These are phyloP conservation scores for Oehlia diaphana DNA, from an alignment of 192 early-diverging fungal species.

Conservation along the genomic window DNA sequence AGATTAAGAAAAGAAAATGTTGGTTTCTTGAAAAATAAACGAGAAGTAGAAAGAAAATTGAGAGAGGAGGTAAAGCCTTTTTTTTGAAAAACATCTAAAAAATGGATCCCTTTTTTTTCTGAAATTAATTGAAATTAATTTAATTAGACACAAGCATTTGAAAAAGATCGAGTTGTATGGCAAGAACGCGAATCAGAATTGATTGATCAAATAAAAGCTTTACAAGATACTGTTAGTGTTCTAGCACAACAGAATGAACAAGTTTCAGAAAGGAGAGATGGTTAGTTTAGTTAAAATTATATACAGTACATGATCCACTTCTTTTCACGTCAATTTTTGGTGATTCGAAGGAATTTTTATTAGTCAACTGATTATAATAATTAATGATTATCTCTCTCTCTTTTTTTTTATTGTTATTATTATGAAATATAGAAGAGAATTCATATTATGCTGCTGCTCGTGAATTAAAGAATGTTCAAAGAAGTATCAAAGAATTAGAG, in stretches of 20 bases:
- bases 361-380: not conserved
- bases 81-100: not conserved
- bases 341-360: not conserved
- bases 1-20: conserved; percentile 28
- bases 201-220: conserved; percentile 22
- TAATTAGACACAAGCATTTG: conserved; percentile 24
- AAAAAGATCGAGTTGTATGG: conserved; percentile 27
- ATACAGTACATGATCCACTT: not conserved
- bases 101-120: not conserved
- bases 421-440: not conserved
- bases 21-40: conserved; percentile 24
- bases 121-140: not conserved
- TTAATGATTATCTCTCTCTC: not conserved
- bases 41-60: conserved; percentile 27
- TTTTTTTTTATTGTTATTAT: not conserved
- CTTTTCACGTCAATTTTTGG: not conserved
- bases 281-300: not conserved
- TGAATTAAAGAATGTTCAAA: conserved; percentile 15
- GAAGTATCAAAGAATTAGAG: conserved; percentile 23
- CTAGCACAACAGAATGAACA: conserved; percentile 22
- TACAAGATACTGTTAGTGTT: conserved; percentile 28
- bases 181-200: conserved; percentile 27
- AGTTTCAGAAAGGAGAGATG: conserved; percentile 7
- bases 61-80: conserved; percentile 17
- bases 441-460: not conserved